These are phyloP conservation scores for Ceratonia siliqua DNA, from an alignment of 306 rosid species.

Conservation along the genomic window DNA sequence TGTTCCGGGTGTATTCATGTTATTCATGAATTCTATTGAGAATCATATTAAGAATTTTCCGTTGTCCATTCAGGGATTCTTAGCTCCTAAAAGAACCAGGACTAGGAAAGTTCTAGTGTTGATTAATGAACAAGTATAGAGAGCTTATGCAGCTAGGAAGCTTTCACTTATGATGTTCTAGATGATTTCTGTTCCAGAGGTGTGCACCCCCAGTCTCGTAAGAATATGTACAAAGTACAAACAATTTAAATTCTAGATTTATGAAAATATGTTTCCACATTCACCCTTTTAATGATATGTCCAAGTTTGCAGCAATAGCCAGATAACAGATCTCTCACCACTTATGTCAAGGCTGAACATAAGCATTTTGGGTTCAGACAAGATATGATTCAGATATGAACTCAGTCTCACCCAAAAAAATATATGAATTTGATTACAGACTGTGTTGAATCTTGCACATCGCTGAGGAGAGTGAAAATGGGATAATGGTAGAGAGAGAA, in stretches of 20 bases:
- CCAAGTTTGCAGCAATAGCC: background rate
- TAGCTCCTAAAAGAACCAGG: background rate
- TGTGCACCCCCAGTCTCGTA: background rate
- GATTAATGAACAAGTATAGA: slow-evolving; percentile 10
- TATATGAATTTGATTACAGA: background rate
- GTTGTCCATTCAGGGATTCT: slow-evolving; percentile 12
- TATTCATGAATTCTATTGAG: background rate
- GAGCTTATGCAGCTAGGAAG: slow-evolving; percentile 25
- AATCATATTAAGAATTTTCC: background rate
- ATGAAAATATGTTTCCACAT: slow-evolving; percentile 13
- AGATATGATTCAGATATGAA: background rate
- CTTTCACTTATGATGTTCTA: background rate
- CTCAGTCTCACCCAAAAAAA: background rate
- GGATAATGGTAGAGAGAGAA: slow-evolving; percentile 11
- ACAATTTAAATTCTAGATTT: background rate
- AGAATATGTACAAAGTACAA: slow-evolving; percentile 19
- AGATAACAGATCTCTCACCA: slow-evolving; percentile 21
- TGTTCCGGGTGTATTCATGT: background rate
- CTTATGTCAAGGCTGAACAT: slow-evolving; percentile 12
- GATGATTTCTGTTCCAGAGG: background rate
- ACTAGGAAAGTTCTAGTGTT: background rate
- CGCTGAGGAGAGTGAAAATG: slow-evolving; percentile 4
- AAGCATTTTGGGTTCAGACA: slow-evolving; percentile 21
- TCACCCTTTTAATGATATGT: background rate
- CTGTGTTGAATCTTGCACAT: background rate